These are phyloP conservation scores for Stropharia rugosoannulata DNA, from an alignment of 768 basidiomycete species.

Conservation along the genomic window DNA sequence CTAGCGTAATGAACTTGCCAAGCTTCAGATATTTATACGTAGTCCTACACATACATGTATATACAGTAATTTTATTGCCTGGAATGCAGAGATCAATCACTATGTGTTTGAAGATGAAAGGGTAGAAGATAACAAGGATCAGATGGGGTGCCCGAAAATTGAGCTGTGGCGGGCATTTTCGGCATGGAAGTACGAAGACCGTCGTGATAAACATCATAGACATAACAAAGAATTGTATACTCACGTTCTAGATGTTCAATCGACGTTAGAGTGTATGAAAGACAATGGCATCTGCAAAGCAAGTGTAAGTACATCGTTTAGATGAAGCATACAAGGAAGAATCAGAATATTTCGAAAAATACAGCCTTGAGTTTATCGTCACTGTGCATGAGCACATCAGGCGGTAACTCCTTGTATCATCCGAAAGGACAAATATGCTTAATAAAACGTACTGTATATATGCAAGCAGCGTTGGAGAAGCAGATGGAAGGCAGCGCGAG, in stretches of 20 bases:
- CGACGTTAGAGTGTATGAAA: not conserved
- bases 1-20: too few relatives aligned
- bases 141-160: constrained; percentile 73
- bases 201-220: constrained; percentile 84
- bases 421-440: constrained; percentile 27
- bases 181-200: constrained; percentile 87
- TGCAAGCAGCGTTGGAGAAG: not conserved
- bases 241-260: constrained; percentile 31
- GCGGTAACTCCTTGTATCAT: constrained; percentile 89
- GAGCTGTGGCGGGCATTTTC: constrained; percentile 96
- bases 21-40: too few relatives aligned
- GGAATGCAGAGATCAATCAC: too few relatives aligned
- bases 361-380: constrained; percentile 86
- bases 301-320: not conserved
- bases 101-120: too few relatives aligned
- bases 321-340: constrained; percentile 5
- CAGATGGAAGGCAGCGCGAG: not conserved
- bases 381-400: constrained; percentile 51
- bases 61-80: too few relatives aligned
- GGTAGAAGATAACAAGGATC: too few relatives aligned
- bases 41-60: too few relatives aligned
- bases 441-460: constrained; percentile 31
- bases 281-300: not conserved
- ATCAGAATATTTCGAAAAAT: constrained; percentile 60
- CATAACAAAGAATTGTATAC: constrained; percentile 19